Conservation (phyloP, 2,329 filamentous ascomycete species). For the Alternaria sp. region DNA sequence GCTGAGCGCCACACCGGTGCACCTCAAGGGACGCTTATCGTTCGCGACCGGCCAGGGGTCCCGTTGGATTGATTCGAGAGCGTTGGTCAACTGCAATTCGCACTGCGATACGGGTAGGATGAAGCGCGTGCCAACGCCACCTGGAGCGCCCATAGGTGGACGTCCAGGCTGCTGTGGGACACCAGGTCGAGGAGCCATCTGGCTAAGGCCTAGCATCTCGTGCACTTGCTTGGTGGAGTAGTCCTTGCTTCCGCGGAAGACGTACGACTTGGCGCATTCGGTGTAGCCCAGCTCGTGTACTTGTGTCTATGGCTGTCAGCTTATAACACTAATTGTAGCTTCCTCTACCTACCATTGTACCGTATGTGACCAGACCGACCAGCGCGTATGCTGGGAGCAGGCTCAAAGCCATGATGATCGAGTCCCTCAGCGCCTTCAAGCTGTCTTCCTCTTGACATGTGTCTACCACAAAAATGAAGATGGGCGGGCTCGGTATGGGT, state of each 20-base stretch:
- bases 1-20: conserved; percentile 94
- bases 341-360: conserved; percentile 75
- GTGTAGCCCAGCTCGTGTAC: conserved; percentile 98
- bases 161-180: conserved; percentile 76
- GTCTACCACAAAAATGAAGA: conserved; percentile 87
- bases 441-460: conserved; percentile 89
- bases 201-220: conserved; percentile 90
- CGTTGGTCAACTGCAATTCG: conserved; percentile 96
- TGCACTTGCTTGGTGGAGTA: conserved; percentile 99
- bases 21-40: conserved; percentile 87
- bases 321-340: neutral
- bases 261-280: conserved; percentile 97
- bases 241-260: conserved; percentile 97
- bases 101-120: conserved; percentile 92
- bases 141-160: conserved; percentile 65
- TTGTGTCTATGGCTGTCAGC: conserved; percentile 68
- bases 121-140: conserved; percentile 86
- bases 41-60: conserved; percentile 97
- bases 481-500: conserved; percentile 83
- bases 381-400: conserved; percentile 80
- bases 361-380: conserved; percentile 84
- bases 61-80: conserved; percentile 91
- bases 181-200: conserved; percentile 72
- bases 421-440: conserved; percentile 81
- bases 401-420: conserved; percentile 83